These are phyloP conservation scores for Anethum foeniculum DNA, from an alignment of 140 eudicot genomes.

Conservation along the genomic window DNA sequence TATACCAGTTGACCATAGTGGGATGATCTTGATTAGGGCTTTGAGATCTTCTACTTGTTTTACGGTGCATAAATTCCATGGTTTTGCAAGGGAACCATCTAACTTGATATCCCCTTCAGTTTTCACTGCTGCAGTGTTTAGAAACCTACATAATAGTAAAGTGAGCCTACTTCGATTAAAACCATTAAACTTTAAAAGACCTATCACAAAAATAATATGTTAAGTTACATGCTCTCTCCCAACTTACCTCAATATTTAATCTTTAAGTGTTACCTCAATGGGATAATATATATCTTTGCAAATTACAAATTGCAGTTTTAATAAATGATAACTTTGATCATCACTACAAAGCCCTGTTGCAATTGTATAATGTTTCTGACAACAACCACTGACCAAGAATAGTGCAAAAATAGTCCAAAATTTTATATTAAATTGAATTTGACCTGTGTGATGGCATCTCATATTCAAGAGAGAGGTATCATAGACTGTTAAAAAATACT, in stretches of 20 bases:
- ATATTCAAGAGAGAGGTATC: not conserved
- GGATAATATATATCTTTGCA: too few species aligned
- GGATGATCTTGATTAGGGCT: conserved; percentile 22
- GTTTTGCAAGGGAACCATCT: conserved; percentile 16
- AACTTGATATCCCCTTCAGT: conserved; percentile 9
- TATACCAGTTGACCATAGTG: conserved; percentile 27
- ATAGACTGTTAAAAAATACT: not conserved
- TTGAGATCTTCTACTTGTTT: conserved; percentile 24
- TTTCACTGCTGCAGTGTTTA: conserved; percentile 17
- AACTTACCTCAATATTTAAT: too few species aligned
- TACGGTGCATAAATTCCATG: conserved; percentile 20
- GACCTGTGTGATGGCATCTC: not conserved
- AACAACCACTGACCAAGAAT: not conserved
- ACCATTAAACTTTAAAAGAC: not conserved
- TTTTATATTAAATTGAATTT: not conserved
- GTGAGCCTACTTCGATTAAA: not conserved
- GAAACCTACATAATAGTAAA: conserved; percentile 1
- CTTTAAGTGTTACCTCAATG: too few species aligned
- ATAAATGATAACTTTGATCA: not conserved
- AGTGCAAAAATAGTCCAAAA: not conserved
- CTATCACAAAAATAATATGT: too few species aligned
- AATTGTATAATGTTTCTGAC: not conserved
- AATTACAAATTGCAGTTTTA: not conserved
- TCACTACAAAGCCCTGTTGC: not conserved
- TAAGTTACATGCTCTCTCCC: not conserved